Evolutionary conservation across 73 alveolate genomes (phyloP).

Genomic region (Paramecium octaurelia): DNA sequence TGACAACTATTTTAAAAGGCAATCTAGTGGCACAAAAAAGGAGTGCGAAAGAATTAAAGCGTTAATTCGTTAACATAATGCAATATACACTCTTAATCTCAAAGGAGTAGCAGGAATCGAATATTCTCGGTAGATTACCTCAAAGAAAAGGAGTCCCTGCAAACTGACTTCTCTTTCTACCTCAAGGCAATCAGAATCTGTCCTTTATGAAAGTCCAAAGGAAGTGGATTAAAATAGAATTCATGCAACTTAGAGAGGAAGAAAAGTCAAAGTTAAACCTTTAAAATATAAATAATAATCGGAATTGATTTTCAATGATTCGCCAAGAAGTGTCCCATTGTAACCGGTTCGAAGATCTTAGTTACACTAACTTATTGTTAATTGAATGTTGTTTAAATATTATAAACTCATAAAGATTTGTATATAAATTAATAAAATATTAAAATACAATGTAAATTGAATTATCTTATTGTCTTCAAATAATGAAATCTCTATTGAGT

Average conservation of each 20-base stretch:
- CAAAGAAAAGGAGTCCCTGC: not conserved
- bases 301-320: not conserved
- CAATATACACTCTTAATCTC: not conserved
- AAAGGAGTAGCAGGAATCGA: not conserved
- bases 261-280: not conserved
- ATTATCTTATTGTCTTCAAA: not conserved
- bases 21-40: not conserved
- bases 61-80: not conserved
- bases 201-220: not conserved
- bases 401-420: not conserved
- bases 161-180: not conserved
- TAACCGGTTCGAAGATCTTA: not conserved
- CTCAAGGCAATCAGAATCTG: not conserved
- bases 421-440: not conserved
- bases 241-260: slow-evolving; percentile 8
- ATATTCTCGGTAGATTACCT: not conserved
- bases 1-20: not conserved
- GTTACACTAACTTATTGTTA: not conserved
- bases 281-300: not conserved
- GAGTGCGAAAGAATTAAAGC: not conserved
- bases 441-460: not conserved
- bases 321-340: not conserved
- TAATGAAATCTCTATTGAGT: not conserved
- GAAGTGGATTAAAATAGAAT: not conserved
- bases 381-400: not conserved